Evolutionary conservation across 2,329 filamentous ascomycete genomes (phyloP).

Genomic region (Chaetothyriales sp.): DNA sequence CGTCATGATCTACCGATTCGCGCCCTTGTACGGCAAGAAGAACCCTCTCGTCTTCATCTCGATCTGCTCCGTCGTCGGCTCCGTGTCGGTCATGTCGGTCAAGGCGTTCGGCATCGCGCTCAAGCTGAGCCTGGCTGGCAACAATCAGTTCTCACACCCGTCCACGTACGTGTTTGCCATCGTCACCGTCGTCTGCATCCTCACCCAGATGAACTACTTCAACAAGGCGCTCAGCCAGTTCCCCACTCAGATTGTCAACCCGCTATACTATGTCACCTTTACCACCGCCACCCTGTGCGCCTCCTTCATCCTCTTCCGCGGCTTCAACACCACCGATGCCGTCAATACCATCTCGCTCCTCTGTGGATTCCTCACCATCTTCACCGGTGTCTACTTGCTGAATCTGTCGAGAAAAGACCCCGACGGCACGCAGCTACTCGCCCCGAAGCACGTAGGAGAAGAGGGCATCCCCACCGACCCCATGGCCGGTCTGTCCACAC

Average conservation of each 20-base stretch:
- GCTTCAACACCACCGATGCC: conserved; percentile 85
- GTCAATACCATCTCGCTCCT: conserved; percentile 87
- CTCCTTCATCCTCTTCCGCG: conserved; percentile 88
- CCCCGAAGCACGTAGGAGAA: conserved; percentile 40
- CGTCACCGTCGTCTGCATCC: conserved; percentile 77
- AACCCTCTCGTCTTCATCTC: conserved; percentile 94
- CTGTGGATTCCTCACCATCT: conserved; percentile 86
- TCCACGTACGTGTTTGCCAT: conserved; percentile 98
- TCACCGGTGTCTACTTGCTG: conserved; percentile 84
- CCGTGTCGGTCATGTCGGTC: conserved; percentile 96
- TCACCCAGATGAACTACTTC: conserved; percentile 99
- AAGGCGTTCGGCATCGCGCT: conserved; percentile 97
- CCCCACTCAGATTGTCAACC: conserved; percentile 92
- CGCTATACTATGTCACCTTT: conserved; percentile 94
- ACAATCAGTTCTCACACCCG: conserved; percentile 89
- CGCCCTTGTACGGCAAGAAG: conserved; percentile 77
- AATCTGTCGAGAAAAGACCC: conserved; percentile 91
- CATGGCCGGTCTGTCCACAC: conserved; percentile 74
- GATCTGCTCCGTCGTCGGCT: conserved; percentile 93
- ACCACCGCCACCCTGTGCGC: conserved; percentile 87
- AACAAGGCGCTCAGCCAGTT: conserved; percentile 97
- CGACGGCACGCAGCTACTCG: conserved; percentile 54
- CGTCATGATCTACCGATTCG: conserved; percentile 92
- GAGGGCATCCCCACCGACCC: conserved; percentile 84
- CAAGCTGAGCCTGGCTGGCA: conserved; percentile 80